Evolutionary conservation across 176 grass and related monocot species (phyloP), one percentile per base, ranked within the genome.

Genomic region (Poa pratensis): DNA sequence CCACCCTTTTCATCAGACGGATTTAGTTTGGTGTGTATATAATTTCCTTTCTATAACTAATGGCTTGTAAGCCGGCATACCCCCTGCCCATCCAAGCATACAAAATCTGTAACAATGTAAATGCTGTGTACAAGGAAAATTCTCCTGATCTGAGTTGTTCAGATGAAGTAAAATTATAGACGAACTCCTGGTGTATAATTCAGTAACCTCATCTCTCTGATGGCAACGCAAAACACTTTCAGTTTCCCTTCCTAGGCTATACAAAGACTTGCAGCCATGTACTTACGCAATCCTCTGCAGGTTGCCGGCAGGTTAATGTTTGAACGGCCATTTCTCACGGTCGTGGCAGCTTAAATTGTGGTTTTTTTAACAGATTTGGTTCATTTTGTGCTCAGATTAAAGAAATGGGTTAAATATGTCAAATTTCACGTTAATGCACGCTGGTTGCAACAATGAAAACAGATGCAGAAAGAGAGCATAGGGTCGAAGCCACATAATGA

Each of bases 71-170:
- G 30, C 10, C 6, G 15, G 1, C 17, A 18, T 2, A 9, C 32
- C 10, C 8, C 20, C 7, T 5, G 20, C 10, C 42, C 42, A 26
- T 23, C 0, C 6, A 14, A 40, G 5, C 69, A 73, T 4, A 10
- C 43, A 24, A 23, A 42, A 42, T n/a, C 3, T 84, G 22, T 74
- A 63, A 65, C 61, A 10, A 15, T 85, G 48, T 58, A 85, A 32
- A 84, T 46, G 22, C 3, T 20, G 0, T 23, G 64, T 61, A 6
- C 20, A 63, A 70, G 80, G 18, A 11, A 83, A 54, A 34, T 6
- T n/a, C 28, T 69, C 3, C 22, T 23, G 28, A 5, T 23, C 52
- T 13, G 52, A 37, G 27, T 20, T 32, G 27, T 13, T n/a, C 46
- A 3, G 51, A 22, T 18, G 0, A 26, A 9, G 4, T 2, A 2